Percentiles rank a stretch among this genome's conserved stretches.
Conservation (phyloP, 2,329 filamentous ascomycete genomes). For the Clonostachys chloroleuca region DNA sequence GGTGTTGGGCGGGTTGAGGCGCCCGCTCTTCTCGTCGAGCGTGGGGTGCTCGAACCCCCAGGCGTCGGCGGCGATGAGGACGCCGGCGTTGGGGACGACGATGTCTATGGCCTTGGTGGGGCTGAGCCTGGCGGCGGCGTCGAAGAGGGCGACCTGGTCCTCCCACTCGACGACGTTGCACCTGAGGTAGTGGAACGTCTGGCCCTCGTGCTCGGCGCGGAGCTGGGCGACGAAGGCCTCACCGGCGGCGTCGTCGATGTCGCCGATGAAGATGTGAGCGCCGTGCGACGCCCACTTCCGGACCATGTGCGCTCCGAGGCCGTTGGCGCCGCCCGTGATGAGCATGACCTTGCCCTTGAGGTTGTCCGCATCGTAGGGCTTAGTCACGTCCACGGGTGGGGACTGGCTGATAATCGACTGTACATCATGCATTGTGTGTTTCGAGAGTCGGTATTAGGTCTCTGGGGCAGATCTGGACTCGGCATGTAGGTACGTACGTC, state of each 20-base stretch:
- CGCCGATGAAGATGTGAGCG: conserved; percentile 59
- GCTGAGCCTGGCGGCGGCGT: conserved; percentile 47
- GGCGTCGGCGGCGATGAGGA: conserved; percentile 29
- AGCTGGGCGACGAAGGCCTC: conserved; percentile 49
- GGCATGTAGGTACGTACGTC: neutral
- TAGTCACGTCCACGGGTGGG: conserved; percentile 36
- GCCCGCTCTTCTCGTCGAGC: conserved; percentile 33
- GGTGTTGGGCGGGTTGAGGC: conserved; percentile 40
- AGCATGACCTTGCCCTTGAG: conserved; percentile 53
- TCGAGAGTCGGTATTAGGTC: too few species aligned
- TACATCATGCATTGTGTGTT: conserved; percentile 9
- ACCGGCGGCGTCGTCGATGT: conserved; percentile 52
- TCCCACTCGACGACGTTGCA: conserved; percentile 65
- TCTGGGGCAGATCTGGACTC: neutral
- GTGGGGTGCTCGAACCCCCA: conserved; percentile 40
- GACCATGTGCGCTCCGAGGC: conserved; percentile 52
- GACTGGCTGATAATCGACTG: conserved; percentile 23
- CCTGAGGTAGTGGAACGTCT: conserved; percentile 48
- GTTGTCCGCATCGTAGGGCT: conserved; percentile 35
- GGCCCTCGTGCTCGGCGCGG: conserved; percentile 26
- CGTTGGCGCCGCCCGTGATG: conserved; percentile 61
- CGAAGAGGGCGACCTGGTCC: conserved; percentile 60
- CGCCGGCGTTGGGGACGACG: conserved; percentile 65
- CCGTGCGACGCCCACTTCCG: conserved; percentile 48
- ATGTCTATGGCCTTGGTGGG: conserved; percentile 52